Base-by-base conservation (phyloP, 768 basidiomycete species). In the Hypholoma fasciculare region DNA sequence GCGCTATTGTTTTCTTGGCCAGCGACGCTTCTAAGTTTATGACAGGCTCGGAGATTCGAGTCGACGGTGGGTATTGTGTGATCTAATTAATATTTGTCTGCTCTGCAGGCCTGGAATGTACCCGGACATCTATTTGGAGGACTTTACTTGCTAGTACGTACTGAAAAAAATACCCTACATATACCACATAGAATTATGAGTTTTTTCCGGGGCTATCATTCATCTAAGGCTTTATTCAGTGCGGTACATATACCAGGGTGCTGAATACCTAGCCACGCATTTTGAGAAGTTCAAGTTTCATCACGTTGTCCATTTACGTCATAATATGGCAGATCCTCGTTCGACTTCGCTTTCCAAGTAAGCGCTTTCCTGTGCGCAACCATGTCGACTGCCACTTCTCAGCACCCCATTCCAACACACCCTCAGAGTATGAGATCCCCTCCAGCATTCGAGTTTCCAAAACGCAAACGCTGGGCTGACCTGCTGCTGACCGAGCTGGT, bases 21-120 rank as follows among this genome's bases (percentile, higher is more conserved):
- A 94, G 91, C 61, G 95, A 97, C 71, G 93, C 94, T 6, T 91
- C 90, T 52, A 84, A 82, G 56, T 98, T 95, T 72, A 88, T 94
- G 79, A 96, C 96, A 2, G 95, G 94, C 8, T 76, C 89, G 16
- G 93, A 93, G 64, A 74, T 93, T 56, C 86, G 88, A 8, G 85
- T 97, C 47, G 96, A 98, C 66, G 95, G 95, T 17, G 94, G 94
- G 6, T 96, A 96, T 74, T 92, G 90, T 71, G 66, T 77, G 43
- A 77, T 90, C 62, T 92, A 75, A 57, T 16, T 49, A n/a, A 34
- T 34, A 9, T 6, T 34, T 9, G 30, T 5, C 30, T 34, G 30
- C 30, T 16, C 9, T 26, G 12, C 20, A 11, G 5, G n/a, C 9
- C 20, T 49, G 66, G 46, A n/a, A 17, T 30, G 30, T 34, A 34